Base-by-base conservation (phyloP, 2,329 filamentous ascomycete species). In the Phaeosphaeriaceae sp. region DNA sequence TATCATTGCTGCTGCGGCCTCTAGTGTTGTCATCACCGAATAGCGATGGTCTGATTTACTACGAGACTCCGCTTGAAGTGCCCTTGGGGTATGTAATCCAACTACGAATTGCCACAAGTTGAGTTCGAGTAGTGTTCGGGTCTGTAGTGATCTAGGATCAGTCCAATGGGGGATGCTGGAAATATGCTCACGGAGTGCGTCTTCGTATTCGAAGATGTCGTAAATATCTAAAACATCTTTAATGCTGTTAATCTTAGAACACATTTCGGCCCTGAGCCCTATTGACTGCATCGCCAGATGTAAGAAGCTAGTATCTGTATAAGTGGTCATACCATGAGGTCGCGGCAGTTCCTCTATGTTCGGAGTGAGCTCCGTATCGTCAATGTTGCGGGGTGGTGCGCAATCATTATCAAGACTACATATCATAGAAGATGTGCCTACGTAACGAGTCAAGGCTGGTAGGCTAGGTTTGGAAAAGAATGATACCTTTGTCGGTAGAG, bases 331-430 rank as follows among this genome's bases (percentile, higher is more conserved):
- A 4, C 54, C 56, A 15, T 54, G 50, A 29, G 63, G 48, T 3
- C 29, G 26, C 1, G 61, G 58, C 12, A 57, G 48, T 8, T 43
- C 23, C 37, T 53, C 41, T 23, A 52, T 40, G 15, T 48, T 54
- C 2, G 37, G 30, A 17, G 47, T 50, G 7, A 82, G 61, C 20
- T 81, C 78, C 18, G 74, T 69, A 49, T 83, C 79, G 45, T 79
- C 73, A 23, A 82, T 69, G 51, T 83, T 82, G 29, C 72, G 63
- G 1, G 80, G 79, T 6, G 75, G 65, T 3, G 70, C 64, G 15
- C 75, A 77, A 52, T 83, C 80, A 49, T 77, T 79, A 15, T 80
- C 76, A 7, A 71, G 48, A 13, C 56, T 59, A 46, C 65, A 68
- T 0, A 70, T 56, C 1, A 65, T 53, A 1, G 74, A 68, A 0